Evolutionary conservation across 495 filamentous ascomycete genomes (phyloP), one percentile per base, ranked within the genome.

Genomic region (Aspergillus avenaceus): DNA sequence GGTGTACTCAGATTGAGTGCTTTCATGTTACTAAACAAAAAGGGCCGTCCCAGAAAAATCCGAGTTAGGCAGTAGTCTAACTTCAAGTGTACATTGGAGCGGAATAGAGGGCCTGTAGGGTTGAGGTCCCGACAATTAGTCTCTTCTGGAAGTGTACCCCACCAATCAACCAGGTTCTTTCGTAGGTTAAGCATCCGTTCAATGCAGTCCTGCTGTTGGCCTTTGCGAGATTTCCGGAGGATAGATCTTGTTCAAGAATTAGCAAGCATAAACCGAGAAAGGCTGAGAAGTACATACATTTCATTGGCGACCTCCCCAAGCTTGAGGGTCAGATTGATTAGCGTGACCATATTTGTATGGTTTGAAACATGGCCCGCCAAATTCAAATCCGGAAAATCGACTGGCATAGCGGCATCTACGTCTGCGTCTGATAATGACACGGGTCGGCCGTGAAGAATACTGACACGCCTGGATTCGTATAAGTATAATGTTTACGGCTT

Each of bases 11-110:
- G 61, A 5, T 56, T 61, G 25, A 69, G 50, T 13, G 56, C 67
- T 40, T 59, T 71, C 29, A 72, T 63, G 31, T 66, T 73, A 53
- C 71, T 74, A 56, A 77, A 75, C 2, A 78, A 56, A 41, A 78
- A 78, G 8, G 73, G 72, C 1, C 75, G 71, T 8, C 75, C 75
- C 32, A 76, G 70, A 46, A 74, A 78, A 16, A 78, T 68, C 5
- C 72, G 56, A 0, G 72, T 72, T 16, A 77, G 61, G 44, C 73
- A 75, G 47, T 74, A 78, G 47, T 77, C 72, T 18, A 78, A 57
- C 38, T 76, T 75, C 11, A 78, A 58, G 42, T 78, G 75, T 4
- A 77, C 65, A 38, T 76, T 74, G n/a, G 70, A 64, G 13, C 75
- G 65, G 49, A 76, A 74, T 2, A 71, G 55, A 11, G 70, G 65